Base-by-base conservation (phyloP, 805 yeast genomes). In the Starmerella stigmatis region DNA sequence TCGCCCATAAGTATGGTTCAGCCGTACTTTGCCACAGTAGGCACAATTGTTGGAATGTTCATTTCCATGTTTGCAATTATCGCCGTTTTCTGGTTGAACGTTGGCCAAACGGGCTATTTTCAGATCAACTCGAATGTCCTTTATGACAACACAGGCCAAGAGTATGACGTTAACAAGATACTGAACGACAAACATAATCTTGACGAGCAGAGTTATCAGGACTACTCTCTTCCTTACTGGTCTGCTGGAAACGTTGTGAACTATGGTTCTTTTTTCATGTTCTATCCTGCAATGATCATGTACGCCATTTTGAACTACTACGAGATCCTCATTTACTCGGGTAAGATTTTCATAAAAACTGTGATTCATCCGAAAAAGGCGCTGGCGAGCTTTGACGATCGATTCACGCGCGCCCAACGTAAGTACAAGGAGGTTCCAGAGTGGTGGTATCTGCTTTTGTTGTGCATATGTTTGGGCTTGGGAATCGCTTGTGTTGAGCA, bases 181-280 rank as follows among this genome's bases (percentile, higher is more conserved):
- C 55, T 74, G 31, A 60, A 75, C 74, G 75, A 55, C 54, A 39
- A 65, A 60, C 41, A 79, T 17, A 22, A 64, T 8, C 45, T 79
- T 49, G 66, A 73, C 55, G 60, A 63, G 42, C 60, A 60, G 8
- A 74, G 65, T 6, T 79, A 79, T 60, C 60, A 72, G 54, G 58
- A 62, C 6, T 79, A 80, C 62, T 79, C 85, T 1, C 81, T 83
- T 8, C 85, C 86, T 5, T 79, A 71, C 59, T 77, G 75, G 56
- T 57, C 75, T 23, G 83, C 85, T 6, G 82, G 78, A 2, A 75
- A 75, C 57, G 58, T 77, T 48, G 73, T 77, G 10, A 58, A 68
- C 20, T 78, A 76, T 54, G 81, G 82, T 17, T 72, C 77, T 0
- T 70, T 65, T 55, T 76, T 75, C 58, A 72, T 73, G 30, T 59